Percentiles rank a stretch among this genome's conserved stretches.
Conservation (phyloP, 164 flowering plant species). For the Buxus sempervirens region DNA sequence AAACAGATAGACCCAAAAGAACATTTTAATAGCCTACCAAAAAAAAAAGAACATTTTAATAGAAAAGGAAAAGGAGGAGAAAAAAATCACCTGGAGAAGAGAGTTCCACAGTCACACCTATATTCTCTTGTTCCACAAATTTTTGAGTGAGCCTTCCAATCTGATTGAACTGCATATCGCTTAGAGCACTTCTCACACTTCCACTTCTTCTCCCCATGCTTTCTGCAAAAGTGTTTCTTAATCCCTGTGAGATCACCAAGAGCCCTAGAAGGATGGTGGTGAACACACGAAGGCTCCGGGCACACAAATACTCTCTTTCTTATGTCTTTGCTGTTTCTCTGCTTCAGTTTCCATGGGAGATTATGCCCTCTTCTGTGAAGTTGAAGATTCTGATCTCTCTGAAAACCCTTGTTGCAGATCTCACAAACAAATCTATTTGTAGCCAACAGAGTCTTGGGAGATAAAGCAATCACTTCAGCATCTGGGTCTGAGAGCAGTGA, state of each 20-base stretch:
- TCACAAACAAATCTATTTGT: slow-evolving; percentile 90
- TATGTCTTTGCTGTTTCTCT: slow-evolving; percentile 57
- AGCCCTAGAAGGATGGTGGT: slow-evolving; percentile 84
- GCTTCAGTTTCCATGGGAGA: slow-evolving; percentile 92
- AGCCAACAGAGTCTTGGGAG: slow-evolving; percentile 75
- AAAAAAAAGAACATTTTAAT: slow-evolving; percentile 13
- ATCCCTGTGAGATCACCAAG: slow-evolving; percentile 99
- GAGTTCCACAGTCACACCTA: slow-evolving; percentile 91
- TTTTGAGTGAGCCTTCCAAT: slow-evolving; percentile 91
- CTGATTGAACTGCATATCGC: slow-evolving; percentile 91
- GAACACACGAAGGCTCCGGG: slow-evolving; percentile 76
- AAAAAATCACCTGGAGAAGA: slow-evolving; percentile 74
- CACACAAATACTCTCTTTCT: slow-evolving; percentile 78
- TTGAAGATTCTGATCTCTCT: slow-evolving; percentile 94
- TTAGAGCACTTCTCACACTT: slow-evolving; percentile 87
- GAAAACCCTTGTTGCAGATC: slow-evolving; percentile 94
- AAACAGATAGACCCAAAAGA: slow-evolving; percentile 10
- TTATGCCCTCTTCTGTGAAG: slow-evolving; percentile 95
- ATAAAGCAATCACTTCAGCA: slow-evolving; percentile 89
- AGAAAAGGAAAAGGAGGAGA: neutral
- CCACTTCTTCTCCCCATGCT: slow-evolving; percentile 92
- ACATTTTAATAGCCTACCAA: too few species aligned
- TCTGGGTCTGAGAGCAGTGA: slow-evolving; percentile 64
- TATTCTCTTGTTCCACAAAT: slow-evolving; percentile 90
- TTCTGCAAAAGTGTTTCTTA: slow-evolving; percentile 84